Conservation (phyloP, 345 rosid genomes). For the Eucalyptus sp. region DNA sequence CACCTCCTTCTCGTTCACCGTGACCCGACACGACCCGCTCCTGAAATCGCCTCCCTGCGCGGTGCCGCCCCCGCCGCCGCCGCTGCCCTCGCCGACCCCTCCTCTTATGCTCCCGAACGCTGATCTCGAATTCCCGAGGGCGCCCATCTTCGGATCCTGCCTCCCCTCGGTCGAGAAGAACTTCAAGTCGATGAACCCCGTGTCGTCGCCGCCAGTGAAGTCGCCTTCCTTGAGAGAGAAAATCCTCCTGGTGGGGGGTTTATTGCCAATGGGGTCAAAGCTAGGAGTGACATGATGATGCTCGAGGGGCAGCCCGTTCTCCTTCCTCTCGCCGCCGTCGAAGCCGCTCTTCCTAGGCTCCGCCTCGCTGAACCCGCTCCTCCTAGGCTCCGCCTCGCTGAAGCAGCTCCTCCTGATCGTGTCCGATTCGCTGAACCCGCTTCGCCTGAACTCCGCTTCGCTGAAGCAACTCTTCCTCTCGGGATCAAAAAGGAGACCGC, state of each 20-base stretch:
- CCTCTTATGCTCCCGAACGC: conserved; percentile 52
- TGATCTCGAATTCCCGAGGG: conserved; percentile 19
- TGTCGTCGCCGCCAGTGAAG: conserved; percentile 61
- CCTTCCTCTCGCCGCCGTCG: conserved; percentile 41
- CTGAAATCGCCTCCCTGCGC: neutral
- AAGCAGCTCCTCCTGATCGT: conserved; percentile 19
- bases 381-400: conserved; percentile 50
- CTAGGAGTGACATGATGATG: neutral
- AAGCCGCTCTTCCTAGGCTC: conserved; percentile 20
- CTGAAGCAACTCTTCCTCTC: conserved; percentile 81
- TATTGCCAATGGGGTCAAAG: neutral
- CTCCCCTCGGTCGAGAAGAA: conserved; percentile 25
- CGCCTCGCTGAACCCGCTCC: conserved; percentile 30
- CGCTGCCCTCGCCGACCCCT: neutral
- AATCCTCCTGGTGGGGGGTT: conserved; percentile 33
- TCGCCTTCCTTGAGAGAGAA: conserved; percentile 67
- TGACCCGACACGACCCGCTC: conserved; percentile 43
- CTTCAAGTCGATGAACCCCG: conserved; percentile 82
- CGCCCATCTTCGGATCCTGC: conserved; percentile 20
- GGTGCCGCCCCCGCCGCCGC: neutral
- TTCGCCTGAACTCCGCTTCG: conserved; percentile 44
- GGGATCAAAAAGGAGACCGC: conserved; percentile 48
- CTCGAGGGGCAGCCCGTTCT: conserved; percentile 21
- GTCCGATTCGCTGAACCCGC: conserved; percentile 27
- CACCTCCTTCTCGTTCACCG: conserved; percentile 49